Evolutionary conservation across 1,284 basidiomycete species (phyloP), one percentile per base, ranked within the genome.

Genomic region (Sporisorium scitamineum): DNA sequence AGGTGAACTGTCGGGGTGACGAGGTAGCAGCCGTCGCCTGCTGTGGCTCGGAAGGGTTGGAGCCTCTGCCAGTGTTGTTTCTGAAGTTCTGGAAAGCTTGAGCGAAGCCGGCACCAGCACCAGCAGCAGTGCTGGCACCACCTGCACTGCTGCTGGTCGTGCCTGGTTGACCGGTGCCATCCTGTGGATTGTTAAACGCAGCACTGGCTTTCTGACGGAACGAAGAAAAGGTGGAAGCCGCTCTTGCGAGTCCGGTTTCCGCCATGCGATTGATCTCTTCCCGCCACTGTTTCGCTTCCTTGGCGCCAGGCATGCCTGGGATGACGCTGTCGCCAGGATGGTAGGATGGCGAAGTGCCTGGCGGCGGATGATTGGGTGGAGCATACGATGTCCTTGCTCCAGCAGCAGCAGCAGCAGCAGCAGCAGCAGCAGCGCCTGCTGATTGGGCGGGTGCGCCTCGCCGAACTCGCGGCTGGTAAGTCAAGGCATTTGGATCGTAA

Each of bases 211-310:
- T 70, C 50, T 79, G 73, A n/a, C 66, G 68, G 51, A 81, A 65
- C 13, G 63, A 60, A 0, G 80, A 76, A 54, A 81, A 81, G 14
- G 80, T 80, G 14, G 80, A 78, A 11, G 78, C 76, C 9, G 80
- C 80, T 42, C 60, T 61, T 18, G 78, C 75, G 8, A 81, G 52
- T 4, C 80, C 75, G 9, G 66, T 73, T 44, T 80, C 80, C 6
- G 80, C 80, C 59, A 81, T 71, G 24, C 70, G 66, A 29, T 81
- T 81, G 66, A 81, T 74, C 47, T 79, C 78, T 16, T 81, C 78
- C 54, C 80, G 78, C 79, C 79, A 81, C 47, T 72, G 71, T 58
- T 80, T 80, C 29, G 79, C 79, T 45, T 81, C 79, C 56, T 75
- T 74, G 2, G 79, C 67, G n/a, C 79, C 79, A 3, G 79, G 79